Evolutionary conservation across 805 yeast species (phyloP).

Genomic region (Saccharomycopsis javanensis): DNA sequence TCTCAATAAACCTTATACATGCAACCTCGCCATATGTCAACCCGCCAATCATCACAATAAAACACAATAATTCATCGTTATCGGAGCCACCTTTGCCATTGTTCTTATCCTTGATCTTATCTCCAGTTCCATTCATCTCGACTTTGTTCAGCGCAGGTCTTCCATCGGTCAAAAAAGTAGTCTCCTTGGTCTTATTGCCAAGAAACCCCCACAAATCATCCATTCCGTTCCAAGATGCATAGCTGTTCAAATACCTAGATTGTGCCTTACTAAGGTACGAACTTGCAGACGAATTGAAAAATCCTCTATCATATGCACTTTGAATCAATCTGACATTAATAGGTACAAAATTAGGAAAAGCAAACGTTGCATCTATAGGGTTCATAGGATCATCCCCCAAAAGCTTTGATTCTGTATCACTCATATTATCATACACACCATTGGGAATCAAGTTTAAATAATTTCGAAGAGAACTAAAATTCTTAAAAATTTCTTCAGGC

Average conservation of each 20-base stretch:
- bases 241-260: conserved; percentile 20
- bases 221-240: conserved; percentile 30
- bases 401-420: conserved; percentile 17
- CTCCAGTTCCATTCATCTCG: neutral
- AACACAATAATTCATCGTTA: conserved; percentile 24
- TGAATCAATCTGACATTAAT: conserved; percentile 61
- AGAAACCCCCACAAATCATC: conserved; percentile 30
- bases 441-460: conserved; percentile 42
- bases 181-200: conserved; percentile 24
- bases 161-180: conserved; percentile 18
- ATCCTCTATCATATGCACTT: conserved; percentile 49
- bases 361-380: conserved; percentile 45
- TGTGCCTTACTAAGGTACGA: conserved; percentile 16
- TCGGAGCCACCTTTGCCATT: conserved; percentile 21
- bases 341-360: conserved; percentile 80
- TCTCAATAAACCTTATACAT: conserved; percentile 53
- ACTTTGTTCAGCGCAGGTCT: conserved; percentile 19
- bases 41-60: conserved; percentile 71
- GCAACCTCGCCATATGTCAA: conserved; percentile 77
- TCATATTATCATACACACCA: conserved; percentile 9
- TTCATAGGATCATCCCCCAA: conserved; percentile 29
- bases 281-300: conserved; percentile 28
- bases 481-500: conserved; percentile 24
- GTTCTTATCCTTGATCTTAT: neutral
- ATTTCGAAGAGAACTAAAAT: conserved; percentile 27